These are phyloP conservation scores for Candida labiduridarum DNA, from an alignment of 1,139 yeast genomes.

Conservation along the genomic window DNA sequence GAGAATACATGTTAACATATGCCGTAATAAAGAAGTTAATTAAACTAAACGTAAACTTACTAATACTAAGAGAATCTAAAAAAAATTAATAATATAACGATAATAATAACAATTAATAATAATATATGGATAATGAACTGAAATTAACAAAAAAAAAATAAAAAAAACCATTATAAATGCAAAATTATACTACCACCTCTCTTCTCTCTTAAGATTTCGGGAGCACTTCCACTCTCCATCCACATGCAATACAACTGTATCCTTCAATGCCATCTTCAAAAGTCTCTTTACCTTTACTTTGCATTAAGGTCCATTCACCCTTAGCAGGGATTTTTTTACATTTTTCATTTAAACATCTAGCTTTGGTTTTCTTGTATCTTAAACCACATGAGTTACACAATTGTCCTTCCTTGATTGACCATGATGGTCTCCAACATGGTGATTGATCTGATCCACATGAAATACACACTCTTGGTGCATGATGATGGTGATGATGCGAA, in stretches of 20 bases:
- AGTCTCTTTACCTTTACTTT: constrained; percentile 55
- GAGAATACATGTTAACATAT: no score
- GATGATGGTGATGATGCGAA: constrained; percentile 19
- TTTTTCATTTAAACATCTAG: constrained; percentile 73
- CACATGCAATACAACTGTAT: constrained; percentile 73
- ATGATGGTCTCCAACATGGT: constrained; percentile 98
- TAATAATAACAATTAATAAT: not conserved
- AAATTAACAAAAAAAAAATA: not conserved
- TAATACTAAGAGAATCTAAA: not conserved
- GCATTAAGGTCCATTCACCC: constrained; percentile 93
- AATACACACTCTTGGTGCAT: constrained; percentile 64
- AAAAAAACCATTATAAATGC: not conserved
- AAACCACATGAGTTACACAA: constrained; percentile 95
- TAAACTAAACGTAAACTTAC: not conserved
- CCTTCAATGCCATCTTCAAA: constrained; percentile 50
- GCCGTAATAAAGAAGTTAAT: not conserved
- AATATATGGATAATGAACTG: not conserved
- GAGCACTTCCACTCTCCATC: constrained; percentile 44
- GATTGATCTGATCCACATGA: constrained; percentile 91
- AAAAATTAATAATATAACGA: not conserved
- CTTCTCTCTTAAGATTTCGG: constrained; percentile 6
- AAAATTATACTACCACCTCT: not conserved
- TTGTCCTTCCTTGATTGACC: constrained; percentile 89
- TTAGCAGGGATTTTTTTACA: constrained; percentile 94
- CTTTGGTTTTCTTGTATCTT: constrained; percentile 90